Conservation (phyloP, 176 grass and related monocot species). For the Ensete ventricosum region DNA sequence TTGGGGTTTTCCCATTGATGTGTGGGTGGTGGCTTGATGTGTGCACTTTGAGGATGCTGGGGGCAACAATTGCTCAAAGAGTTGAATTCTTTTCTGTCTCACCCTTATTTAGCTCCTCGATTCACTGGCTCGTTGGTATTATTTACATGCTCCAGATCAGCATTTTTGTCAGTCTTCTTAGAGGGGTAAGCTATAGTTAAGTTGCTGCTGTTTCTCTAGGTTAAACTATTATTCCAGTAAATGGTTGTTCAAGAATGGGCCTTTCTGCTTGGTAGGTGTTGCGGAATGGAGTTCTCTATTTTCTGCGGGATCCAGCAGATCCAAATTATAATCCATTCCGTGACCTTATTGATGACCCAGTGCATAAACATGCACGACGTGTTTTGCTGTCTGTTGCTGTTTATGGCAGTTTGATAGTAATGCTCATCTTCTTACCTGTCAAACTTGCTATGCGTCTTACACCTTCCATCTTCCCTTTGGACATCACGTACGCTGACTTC, state of each 20-base stretch:
- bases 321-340: conserved; percentile 98
- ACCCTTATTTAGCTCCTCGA: conserved; percentile 74
- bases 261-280: conserved; percentile 46
- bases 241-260: neutral
- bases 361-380: conserved; percentile 88
- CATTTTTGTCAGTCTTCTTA: conserved; percentile 98
- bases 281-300: conserved; percentile 93
- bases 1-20: conserved; percentile 93
- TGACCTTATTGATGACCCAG: conserved; percentile 93
- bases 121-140: conserved; percentile 98
- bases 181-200: conserved; percentile 54
- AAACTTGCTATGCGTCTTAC: conserved; percentile 83
- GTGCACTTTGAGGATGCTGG: conserved; percentile 92
- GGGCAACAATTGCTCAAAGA: conserved; percentile 82
- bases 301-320: conserved; percentile 93
- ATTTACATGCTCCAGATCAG: conserved; percentile 99
- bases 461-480: conserved; percentile 74
- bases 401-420: conserved; percentile 97
- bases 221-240: neutral
- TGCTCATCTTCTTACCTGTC: conserved; percentile 98
- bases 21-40: conserved; percentile 99
- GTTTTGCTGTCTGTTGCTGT: conserved; percentile 89
- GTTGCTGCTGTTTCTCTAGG: neutral
- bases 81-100: conserved; percentile 83
- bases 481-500: conserved; percentile 65